Evolutionary conservation across 2,329 filamentous ascomycete species (phyloP).

Genomic region (Calonectria crousiana): DNA sequence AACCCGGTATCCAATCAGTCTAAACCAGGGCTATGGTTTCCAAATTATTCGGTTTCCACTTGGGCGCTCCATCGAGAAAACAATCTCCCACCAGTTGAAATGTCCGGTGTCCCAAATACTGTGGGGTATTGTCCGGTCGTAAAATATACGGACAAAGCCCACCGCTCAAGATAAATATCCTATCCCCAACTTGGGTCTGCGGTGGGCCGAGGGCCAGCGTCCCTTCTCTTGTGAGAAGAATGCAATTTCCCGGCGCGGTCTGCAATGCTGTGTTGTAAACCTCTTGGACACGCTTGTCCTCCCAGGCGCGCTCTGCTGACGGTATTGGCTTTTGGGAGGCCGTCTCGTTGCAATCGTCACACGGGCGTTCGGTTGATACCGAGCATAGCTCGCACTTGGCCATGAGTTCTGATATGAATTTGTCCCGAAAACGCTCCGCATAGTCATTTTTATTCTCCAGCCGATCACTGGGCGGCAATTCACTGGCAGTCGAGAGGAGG

Average conservation of each 20-base stretch:
- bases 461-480: background rate
- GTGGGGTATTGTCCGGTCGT: background rate
- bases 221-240: conserved; percentile 27
- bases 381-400: conserved; percentile 14
- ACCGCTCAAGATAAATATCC: conserved; percentile 32
- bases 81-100: conserved; percentile 33
- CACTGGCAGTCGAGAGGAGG: background rate
- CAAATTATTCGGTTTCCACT: conserved; percentile 18
- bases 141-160: conserved; percentile 36
- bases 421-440: background rate
- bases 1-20: background rate
- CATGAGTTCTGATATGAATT: conserved; percentile 18
- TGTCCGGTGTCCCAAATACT: background rate
- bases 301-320: background rate
- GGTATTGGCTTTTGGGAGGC: conserved; percentile 8
- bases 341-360: background rate
- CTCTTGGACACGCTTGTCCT: background rate
- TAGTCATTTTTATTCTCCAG: background rate
- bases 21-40: conserved; percentile 28
- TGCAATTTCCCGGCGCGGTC: conserved; percentile 26
- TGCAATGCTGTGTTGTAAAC: conserved; percentile 19
- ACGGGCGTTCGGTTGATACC: conserved; percentile 1
- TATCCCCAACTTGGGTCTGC: conserved; percentile 17
- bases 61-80: conserved; percentile 16
- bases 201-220: conserved; percentile 28